A percentile compares a stretch with the other conserved stretches of the same genome.
phyloP scores from a whole-genome alignment of 1,284 basidiomycete species.

The Mrakiaceae sp. region DNA sequence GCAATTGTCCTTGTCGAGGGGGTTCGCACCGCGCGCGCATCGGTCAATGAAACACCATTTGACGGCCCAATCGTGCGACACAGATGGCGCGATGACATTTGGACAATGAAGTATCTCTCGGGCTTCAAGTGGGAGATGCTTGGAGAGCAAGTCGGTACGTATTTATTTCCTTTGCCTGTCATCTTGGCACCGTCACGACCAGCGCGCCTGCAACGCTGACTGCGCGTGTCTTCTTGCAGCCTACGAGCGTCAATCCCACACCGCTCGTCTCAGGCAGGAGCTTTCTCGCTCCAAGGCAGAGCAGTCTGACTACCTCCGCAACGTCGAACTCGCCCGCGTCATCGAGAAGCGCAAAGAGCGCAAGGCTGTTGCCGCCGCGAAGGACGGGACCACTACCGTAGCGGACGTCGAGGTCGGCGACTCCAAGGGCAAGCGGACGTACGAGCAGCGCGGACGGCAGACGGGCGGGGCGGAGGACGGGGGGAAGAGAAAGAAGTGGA shows the following conservation, averaged over 20 bases:
- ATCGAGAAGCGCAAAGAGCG: conserved; percentile 72
- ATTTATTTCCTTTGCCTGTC: background rate
- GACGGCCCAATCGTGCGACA: conserved; percentile 19
- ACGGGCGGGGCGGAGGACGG: background rate
- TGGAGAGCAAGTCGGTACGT: conserved; percentile 92
- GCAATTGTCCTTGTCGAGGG: background rate
- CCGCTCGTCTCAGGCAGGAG: conserved; percentile 78
- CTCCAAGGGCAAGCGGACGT: conserved; percentile 4
- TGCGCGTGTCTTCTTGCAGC: conserved; percentile 42
- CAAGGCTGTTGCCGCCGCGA: conserved; percentile 31
- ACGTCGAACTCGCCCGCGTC: conserved; percentile 89
- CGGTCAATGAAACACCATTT: background rate
- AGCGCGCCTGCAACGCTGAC: background rate
- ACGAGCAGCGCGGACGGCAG: conserved; percentile 8
- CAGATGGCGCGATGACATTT: conserved; percentile 90
- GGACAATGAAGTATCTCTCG: conserved; percentile 99
- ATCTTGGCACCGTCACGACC: background rate
- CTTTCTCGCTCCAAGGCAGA: conserved; percentile 77
- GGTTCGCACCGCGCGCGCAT: background rate
- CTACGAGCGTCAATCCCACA: conserved; percentile 81
- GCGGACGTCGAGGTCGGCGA: background rate
- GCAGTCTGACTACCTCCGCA: conserved; percentile 84
- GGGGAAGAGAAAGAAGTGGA: conserved; percentile 17
- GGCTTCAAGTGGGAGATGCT: conserved; percentile 99
- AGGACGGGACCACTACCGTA: background rate